Conservation (phyloP, 495 filamentous ascomycete species). For the Glutinoglossum americanum region DNA sequence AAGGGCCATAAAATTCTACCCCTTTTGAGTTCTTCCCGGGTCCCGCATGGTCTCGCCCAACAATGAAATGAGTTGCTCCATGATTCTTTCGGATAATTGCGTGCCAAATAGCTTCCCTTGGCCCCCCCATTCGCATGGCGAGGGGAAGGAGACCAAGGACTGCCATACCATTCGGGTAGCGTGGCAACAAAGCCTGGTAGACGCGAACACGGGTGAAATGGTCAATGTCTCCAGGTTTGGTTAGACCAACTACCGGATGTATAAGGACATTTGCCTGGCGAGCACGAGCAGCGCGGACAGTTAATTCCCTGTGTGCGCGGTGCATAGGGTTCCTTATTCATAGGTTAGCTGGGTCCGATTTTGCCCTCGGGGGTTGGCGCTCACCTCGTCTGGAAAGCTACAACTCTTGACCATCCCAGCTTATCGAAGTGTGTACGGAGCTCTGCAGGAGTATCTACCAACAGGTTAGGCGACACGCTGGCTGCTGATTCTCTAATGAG, state of each 20-base stretch:
- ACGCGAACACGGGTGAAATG: conserved; percentile 98
- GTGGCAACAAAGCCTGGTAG: conserved; percentile 87
- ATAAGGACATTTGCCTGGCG: conserved; percentile 97
- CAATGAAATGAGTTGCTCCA: conserved; percentile 97
- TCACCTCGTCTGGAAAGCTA: conserved; percentile 79
- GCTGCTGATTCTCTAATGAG: background rate
- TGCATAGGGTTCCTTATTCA: conserved; percentile 78
- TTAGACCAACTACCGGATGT: conserved; percentile 93
- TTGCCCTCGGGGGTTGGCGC: background rate
- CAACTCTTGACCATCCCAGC: conserved; percentile 88
- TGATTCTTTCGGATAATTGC: conserved; percentile 99
- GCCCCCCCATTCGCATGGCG: conserved; percentile 98
- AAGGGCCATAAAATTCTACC: conserved; percentile 91
- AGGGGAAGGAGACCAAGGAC: conserved; percentile 87
- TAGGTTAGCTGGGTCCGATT: background rate
- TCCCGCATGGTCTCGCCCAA: conserved; percentile 92
- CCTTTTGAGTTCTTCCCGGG: conserved; percentile 94
- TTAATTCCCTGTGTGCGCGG: conserved; percentile 89
- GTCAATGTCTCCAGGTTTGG: conserved; percentile 97
- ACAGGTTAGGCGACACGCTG: conserved; percentile 6
- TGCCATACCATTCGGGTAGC: conserved; percentile 98
- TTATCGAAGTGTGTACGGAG: conserved; percentile 95
- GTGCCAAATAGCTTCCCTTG: conserved; percentile 97
- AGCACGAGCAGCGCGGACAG: conserved; percentile 82
- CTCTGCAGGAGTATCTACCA: conserved; percentile 74